A percentile compares a stretch with the other conserved stretches of the same genome.
Conservation (phyloP, 257 asterid genomes). For the Striga asiatica region DNA sequence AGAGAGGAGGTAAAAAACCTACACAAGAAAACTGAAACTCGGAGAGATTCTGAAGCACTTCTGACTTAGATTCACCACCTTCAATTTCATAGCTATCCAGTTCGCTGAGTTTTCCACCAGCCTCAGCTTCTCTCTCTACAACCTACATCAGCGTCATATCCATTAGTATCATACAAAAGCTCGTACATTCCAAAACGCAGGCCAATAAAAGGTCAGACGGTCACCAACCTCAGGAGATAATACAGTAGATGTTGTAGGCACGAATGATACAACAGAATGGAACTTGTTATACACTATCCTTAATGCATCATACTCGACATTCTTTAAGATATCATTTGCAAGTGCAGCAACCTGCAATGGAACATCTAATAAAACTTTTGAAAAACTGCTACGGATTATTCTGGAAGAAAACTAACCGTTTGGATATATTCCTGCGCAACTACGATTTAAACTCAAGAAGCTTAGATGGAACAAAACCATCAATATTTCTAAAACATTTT, state of each 20-base stretch:
- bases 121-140: constrained; percentile 87
- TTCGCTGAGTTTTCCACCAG: constrained; percentile 89
- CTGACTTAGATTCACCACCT: constrained; percentile 93
- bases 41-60: constrained; percentile 88
- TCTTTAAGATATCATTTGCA: constrained; percentile 94
- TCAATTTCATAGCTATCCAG: constrained; percentile 83
- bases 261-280: constrained; percentile 46
- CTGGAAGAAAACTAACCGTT: not conserved
- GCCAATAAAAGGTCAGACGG: constrained; percentile 6
- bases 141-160: constrained; percentile 27
- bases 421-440: not conserved
- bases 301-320: constrained; percentile 79
- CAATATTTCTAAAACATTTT: not conserved
- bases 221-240: constrained; percentile 86
- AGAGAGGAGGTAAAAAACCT: constrained; percentile 20
- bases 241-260: constrained; percentile 72
- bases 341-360: constrained; percentile 77
- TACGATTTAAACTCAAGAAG: too few relatives aligned
- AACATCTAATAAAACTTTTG: constrained; percentile 11
- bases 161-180: constrained; percentile 13
- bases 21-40: constrained; percentile 96
- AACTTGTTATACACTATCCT: constrained; percentile 87
- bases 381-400: not conserved
- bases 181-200: not conserved
- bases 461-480: not conserved